These are phyloP conservation scores for Puccinellia tenuiflora DNA, from an alignment of 176 grass and related monocot genomes.

Conservation along the genomic window DNA sequence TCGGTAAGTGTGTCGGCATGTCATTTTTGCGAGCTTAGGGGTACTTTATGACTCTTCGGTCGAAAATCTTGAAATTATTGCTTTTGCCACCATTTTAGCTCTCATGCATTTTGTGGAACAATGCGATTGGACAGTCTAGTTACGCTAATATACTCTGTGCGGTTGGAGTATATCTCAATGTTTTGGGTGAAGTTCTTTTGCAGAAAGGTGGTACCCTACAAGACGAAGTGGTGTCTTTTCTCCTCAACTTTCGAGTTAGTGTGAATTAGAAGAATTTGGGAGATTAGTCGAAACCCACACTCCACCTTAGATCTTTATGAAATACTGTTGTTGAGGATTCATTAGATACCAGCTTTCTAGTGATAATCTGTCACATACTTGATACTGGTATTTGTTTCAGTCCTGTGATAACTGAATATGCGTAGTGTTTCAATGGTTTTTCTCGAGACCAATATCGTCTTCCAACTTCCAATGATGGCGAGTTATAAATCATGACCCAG, in stretches of 20 bases:
- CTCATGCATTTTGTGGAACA: not conserved
- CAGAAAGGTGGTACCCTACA: slow-evolving; percentile 19
- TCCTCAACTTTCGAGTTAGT: not conserved
- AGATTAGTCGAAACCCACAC: not conserved
- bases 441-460: not conserved
- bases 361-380: not conserved
- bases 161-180: not conserved
- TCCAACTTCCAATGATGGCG: not conserved
- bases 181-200: not conserved
- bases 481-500: not conserved
- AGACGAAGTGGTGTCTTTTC: slow-evolving; percentile 22
- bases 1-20: not conserved
- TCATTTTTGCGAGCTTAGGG: slow-evolving; percentile 8
- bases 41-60: not conserved
- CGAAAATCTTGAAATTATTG: not conserved
- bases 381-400: not conserved
- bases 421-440: not conserved
- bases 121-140: not conserved
- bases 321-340: not conserved
- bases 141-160: not conserved
- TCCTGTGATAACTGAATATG: not conserved
- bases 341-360: not conserved
- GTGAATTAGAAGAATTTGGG: slow-evolving; percentile 7
- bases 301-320: slow-evolving; percentile 6
- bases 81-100: not conserved